phyloP scores from a whole-genome alignment of 257 asterid genomes.

The Linderniella brevidens region DNA sequence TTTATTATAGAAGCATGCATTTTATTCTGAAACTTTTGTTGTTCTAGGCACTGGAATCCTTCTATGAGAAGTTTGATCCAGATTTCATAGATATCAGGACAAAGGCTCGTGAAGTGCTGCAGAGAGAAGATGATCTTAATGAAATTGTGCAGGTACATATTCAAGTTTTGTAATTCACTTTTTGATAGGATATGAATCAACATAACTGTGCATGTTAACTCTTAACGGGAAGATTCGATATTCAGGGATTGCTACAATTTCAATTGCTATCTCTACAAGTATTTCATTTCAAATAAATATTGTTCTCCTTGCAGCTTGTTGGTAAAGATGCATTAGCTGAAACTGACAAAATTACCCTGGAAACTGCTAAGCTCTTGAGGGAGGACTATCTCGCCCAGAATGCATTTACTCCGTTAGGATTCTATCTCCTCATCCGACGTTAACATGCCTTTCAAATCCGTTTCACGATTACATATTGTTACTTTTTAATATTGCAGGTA shows the following conservation, averaged over 20 bases:
- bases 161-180: too few species aligned
- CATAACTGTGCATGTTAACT: too few species aligned
- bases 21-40: background rate
- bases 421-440: background rate
- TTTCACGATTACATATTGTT: background rate
- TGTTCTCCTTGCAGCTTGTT: constrained; percentile 55
- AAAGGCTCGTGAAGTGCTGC: constrained; percentile 96
- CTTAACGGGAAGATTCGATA: too few species aligned
- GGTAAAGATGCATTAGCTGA: constrained; percentile 98
- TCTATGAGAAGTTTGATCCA: constrained; percentile 84
- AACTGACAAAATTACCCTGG: constrained; percentile 84
- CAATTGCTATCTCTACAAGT: too few species aligned
- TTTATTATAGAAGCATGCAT: too few species aligned
- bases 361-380: constrained; percentile 95
- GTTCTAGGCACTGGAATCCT: constrained; percentile 85
- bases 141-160: constrained; percentile 37
- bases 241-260: too few species aligned
- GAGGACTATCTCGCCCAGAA: constrained; percentile 98
- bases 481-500: constrained; percentile 42
- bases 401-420: constrained; percentile 87
- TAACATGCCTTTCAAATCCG: too few species aligned
- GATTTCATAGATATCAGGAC: constrained; percentile 91
- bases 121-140: constrained; percentile 88
- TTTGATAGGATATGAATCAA: too few species aligned
- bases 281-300: background rate